Percentiles rank a stretch among this genome's conserved stretches.
Evolutionary conservation across 768 basidiomycete species (phyloP).

Genomic region (Suillus placidus): DNA sequence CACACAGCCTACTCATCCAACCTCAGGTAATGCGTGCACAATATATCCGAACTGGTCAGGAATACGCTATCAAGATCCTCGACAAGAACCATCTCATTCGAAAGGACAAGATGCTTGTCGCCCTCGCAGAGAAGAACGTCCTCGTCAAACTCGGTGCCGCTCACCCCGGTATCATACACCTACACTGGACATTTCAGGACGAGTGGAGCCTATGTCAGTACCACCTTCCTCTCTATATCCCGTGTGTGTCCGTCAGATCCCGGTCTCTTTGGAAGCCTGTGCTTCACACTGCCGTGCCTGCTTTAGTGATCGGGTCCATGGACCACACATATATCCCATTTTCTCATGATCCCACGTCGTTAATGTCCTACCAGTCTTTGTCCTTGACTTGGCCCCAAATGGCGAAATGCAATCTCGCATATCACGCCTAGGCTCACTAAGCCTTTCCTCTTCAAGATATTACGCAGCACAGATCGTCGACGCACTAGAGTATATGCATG

Average conservation of each 20-base stretch:
- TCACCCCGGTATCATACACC: conserved; percentile 80
- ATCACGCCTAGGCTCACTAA: conserved; percentile 83
- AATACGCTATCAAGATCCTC: conserved; percentile 79
- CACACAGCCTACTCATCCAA: conserved; percentile 14
- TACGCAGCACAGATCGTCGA: conserved; percentile 92
- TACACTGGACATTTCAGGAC: conserved; percentile 88
- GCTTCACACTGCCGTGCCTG: conserved; percentile 1
- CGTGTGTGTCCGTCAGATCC: not conserved
- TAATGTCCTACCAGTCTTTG: conserved; percentile 58
- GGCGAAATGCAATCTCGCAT: conserved; percentile 79
- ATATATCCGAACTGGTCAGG: conserved; percentile 55
- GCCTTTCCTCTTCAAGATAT: conserved; percentile 71
- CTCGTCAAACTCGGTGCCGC: conserved; percentile 63
- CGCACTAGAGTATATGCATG: conserved; percentile 89
- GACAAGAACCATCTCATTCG: conserved; percentile 83
- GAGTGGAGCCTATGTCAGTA: conserved; percentile 68
- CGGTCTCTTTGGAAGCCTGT: not conserved
- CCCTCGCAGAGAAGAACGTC: conserved; percentile 79
- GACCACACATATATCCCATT: not conserved
- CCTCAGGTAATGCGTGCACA: conserved; percentile 60
- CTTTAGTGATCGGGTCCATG: not conserved
- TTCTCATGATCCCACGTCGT: conserved; percentile 13
- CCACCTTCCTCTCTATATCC: not conserved
- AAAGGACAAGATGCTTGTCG: conserved; percentile 77
- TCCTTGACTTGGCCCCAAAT: conserved; percentile 73